These are phyloP conservation scores for Lepraria neglecta DNA, from an alignment of 495 filamentous ascomycete genomes.

Conservation along the genomic window DNA sequence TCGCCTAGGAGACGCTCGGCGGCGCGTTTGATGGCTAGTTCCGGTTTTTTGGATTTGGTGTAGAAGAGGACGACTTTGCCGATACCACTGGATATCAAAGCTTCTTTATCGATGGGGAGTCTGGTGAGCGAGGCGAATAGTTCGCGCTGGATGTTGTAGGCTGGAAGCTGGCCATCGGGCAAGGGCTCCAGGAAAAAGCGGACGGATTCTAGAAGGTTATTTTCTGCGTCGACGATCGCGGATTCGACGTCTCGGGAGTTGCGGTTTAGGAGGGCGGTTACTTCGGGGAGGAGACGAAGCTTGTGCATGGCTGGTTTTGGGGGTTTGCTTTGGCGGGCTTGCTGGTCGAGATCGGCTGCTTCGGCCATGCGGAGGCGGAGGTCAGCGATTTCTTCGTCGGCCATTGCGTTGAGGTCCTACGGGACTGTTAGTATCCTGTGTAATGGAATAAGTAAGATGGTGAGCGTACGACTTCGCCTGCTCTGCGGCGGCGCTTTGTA, in stretches of 20 bases:
- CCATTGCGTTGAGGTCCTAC: conserved; percentile 83
- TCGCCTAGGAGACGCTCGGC: conserved; percentile 86
- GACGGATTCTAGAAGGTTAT: conserved; percentile 88
- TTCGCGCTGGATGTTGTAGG: conserved; percentile 94
- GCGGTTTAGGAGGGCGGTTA: conserved; percentile 78
- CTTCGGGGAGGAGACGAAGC: conserved; percentile 88
- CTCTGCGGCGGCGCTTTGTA: conserved; percentile 73
- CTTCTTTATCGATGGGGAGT: conserved; percentile 83
- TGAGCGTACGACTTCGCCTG: conserved; percentile 71
- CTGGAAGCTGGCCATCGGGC: conserved; percentile 83
- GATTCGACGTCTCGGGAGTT: conserved; percentile 66
- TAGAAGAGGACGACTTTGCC: conserved; percentile 96
- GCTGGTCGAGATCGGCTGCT: conserved; percentile 79
- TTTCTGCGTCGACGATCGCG: conserved; percentile 83
- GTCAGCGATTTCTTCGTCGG: conserved; percentile 81
- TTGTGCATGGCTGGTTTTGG: conserved; percentile 79
- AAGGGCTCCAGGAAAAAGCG: conserved; percentile 96
- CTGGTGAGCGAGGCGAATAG: conserved; percentile 73
- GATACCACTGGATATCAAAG: conserved; percentile 81
- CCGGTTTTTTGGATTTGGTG: conserved; percentile 83
- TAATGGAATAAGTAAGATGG: too few relatives aligned
- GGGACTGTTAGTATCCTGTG: conserved; percentile 26
- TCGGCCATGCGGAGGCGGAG: conserved; percentile 88
- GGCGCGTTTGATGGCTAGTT: conserved; percentile 81
- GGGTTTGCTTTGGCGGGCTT: conserved; percentile 60